Base-by-base conservation (phyloP, 805 yeast species). In the Wickerhamiella shivajii region DNA sequence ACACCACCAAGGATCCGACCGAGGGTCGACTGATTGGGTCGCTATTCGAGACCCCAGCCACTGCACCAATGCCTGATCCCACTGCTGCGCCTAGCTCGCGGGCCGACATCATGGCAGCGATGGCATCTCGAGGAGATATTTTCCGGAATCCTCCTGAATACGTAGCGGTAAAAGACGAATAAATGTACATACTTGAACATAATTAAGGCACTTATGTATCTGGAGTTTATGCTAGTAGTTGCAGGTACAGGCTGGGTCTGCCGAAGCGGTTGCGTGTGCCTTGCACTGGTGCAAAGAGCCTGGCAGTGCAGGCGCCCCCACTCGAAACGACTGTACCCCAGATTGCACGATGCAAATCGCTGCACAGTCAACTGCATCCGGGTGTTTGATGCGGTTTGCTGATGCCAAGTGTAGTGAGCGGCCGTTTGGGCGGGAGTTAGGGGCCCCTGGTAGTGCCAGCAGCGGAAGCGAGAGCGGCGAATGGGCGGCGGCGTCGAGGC, bases 1-100 rank as follows among this genome's bases (percentile, higher is more conserved):
- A 77, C 49, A 70, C 80, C 18, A 36, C 48, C 15, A 63, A 66
- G 36, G 56, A 74, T 36, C 61, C 61, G 4, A 60, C 75, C 46
- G 61, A 69, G 37, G 59, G 72, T 38, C 59, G 67, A 18, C 53
- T 80, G 44, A 69, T 79, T 39, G 81, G 81, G 27, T 64, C 78
- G 25, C 62, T 74, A 28, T 75, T 81, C 54, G 80, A 79, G 51
- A 63, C 40, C n/a, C 58, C 55, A 4, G 35, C 49, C 9, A 43
- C 41, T 7, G 42, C 44, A 6, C 57, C 59, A 7, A 39, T 50
- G 44, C 59, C 60, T 3, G 53, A 47, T 24, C 47, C 51, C 9
- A 35, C 46, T 23, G 14, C 34, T 17, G 42, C 43, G 35, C 46
- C 52, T 15, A 46, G 35, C 19, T 17, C 42, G 18, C 43, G 51